Conservation (phyloP, 2,329 filamentous ascomycete species). For the Akanthomyces lecanii region DNA sequence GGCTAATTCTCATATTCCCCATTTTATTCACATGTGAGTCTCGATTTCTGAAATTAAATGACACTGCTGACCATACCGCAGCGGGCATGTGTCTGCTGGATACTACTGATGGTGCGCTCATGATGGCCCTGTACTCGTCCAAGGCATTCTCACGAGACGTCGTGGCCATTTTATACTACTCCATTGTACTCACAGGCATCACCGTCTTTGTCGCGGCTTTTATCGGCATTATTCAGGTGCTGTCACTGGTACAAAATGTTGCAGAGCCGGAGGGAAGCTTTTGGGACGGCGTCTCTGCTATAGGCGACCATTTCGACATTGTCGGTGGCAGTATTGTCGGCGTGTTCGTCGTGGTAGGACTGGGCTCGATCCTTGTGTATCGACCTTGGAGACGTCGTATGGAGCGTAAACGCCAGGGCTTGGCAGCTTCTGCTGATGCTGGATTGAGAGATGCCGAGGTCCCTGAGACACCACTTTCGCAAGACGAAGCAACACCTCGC, state of each 20-base stretch:
- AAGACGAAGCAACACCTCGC: slow-evolving; percentile 7
- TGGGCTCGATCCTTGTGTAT: slow-evolving; percentile 70
- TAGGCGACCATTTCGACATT: slow-evolving; percentile 78
- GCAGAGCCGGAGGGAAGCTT: slow-evolving; percentile 70
- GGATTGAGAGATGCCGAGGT: slow-evolving; percentile 4
- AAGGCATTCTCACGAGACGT: slow-evolving; percentile 72
- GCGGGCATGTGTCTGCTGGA: slow-evolving; percentile 94
- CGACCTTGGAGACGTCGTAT: slow-evolving; percentile 66
- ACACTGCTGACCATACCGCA: slow-evolving; percentile 26
- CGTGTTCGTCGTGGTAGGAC: slow-evolving; percentile 73
- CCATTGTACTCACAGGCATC: slow-evolving; percentile 76
- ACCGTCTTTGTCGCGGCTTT: slow-evolving; percentile 81
- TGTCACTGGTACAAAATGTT: slow-evolving; percentile 74
- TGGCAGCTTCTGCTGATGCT: slow-evolving; percentile 13
- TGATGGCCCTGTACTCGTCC: slow-evolving; percentile 90
- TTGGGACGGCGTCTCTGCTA: slow-evolving; percentile 79
- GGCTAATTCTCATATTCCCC: slow-evolving; percentile 91
- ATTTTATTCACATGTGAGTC: slow-evolving; percentile 73
- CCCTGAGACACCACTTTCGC: slow-evolving; percentile 12
- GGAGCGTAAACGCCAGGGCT: slow-evolving; percentile 21
- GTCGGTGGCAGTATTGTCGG: slow-evolving; percentile 85
- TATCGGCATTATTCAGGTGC: slow-evolving; percentile 79
- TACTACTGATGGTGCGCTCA: slow-evolving; percentile 86
- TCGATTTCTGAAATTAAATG: neutral
- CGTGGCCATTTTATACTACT: slow-evolving; percentile 93